Percentiles rank a stretch among this genome's conserved stretches.
phyloP scores from a whole-genome alignment of 768 basidiomycete species.

The Lactarius trivialis region DNA sequence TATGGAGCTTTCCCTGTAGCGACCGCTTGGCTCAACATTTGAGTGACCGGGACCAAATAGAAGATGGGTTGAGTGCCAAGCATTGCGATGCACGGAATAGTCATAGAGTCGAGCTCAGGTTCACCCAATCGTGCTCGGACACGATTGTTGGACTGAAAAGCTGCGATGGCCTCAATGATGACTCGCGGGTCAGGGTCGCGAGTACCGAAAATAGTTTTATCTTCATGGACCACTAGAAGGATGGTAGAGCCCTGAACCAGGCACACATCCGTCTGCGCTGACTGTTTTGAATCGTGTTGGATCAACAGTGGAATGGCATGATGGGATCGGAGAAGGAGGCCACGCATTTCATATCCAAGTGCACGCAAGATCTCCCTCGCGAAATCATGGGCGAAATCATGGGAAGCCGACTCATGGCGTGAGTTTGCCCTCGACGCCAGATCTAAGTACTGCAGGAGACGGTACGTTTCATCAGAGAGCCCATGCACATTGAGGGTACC shows the following conservation, averaged over 20 bases:
- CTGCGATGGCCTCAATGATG: constrained; percentile 2
- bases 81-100: not conserved
- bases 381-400: not conserved
- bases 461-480: not conserved
- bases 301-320: not conserved
- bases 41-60: not conserved
- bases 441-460: not conserved
- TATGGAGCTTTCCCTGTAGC: not conserved
- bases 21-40: not conserved
- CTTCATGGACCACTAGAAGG: not conserved
- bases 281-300: not conserved
- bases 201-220: not conserved
- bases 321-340: not conserved
- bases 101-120: not conserved
- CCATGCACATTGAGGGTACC: not conserved
- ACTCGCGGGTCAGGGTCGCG: constrained; percentile 7
- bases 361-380: not conserved
- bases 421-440: not conserved
- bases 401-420: not conserved
- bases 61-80: constrained; percentile 2
- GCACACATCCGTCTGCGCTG: not conserved
- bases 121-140: not conserved
- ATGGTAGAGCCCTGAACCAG: not conserved
- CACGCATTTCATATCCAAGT: not conserved
- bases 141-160: not conserved